A percentile compares a stretch with the other conserved stretches of the same genome.
Evolutionary conservation across 2,329 filamentous ascomycete genomes (phyloP).

Genomic region (Nemania serpens): DNA sequence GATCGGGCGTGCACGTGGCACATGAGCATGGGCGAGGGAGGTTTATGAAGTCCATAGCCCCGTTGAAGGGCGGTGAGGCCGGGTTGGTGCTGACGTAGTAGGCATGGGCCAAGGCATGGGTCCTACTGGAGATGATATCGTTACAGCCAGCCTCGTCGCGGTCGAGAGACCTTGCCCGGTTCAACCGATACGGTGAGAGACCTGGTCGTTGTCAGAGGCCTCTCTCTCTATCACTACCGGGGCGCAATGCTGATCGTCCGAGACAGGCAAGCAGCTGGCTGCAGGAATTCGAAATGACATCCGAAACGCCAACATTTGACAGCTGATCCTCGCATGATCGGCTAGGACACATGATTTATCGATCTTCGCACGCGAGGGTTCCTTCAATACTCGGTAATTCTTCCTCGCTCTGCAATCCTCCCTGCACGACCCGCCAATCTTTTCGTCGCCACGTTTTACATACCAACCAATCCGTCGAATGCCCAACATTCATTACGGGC

Average conservation of each 20-base stretch:
- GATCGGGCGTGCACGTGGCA: conserved; percentile 16
- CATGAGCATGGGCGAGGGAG: conserved; percentile 15
- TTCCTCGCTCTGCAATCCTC: conserved; percentile 14
- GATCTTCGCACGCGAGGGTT: conserved; percentile 17
- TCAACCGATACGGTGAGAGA: not conserved
- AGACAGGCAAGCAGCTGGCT: conserved; percentile 19
- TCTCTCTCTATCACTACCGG: not conserved
- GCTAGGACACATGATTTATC: conserved; percentile 6
- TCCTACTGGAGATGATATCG: conserved; percentile 1
- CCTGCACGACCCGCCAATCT: conserved; percentile 18
- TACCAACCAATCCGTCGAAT: not conserved
- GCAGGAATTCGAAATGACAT: conserved; percentile 23
- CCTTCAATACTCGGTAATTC: conserved; percentile 13
- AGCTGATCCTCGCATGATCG: conserved; percentile 15
- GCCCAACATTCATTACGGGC: not conserved
- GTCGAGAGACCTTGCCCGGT: not conserved
- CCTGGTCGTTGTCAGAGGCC: not conserved
- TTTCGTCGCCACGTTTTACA: conserved; percentile 17
- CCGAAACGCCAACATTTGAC: conserved; percentile 5
- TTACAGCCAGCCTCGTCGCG: not conserved
- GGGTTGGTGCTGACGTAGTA: conserved; percentile 17
- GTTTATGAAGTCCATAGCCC: conserved; percentile 6
- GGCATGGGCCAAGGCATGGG: conserved; percentile 10
- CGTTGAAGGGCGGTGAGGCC: conserved; percentile 8
- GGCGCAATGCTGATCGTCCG: conserved; percentile 9